Evolutionary conservation across 2,329 filamentous ascomycete genomes (phyloP), one percentile per base, ranked within the genome.

Genomic region (Colletotrichum brevisporum): DNA sequence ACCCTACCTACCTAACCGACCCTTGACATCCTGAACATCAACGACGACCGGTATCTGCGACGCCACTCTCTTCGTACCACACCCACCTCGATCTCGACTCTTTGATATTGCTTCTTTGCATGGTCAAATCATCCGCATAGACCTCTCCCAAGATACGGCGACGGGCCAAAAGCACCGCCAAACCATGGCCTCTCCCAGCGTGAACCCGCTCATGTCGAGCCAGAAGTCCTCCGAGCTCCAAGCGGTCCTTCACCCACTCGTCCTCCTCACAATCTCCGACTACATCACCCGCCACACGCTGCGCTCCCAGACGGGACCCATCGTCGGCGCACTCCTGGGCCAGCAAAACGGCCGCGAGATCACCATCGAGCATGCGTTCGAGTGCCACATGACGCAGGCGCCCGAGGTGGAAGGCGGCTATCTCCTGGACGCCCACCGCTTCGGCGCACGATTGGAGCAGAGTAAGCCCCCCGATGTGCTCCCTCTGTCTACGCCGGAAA

Each of bases 181-280:
- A 36, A 81, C 55, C 61, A 91, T 90, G 87, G 83, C 84, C 66
- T 80, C 83, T 70, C 72, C 78, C 69, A 72, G 69, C 68, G 62
- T 72, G 73, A 91, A 90, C 74, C 83, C 89, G 61, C 85, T 93
- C 71, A 78, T 94, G 54, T 93, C 91, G 6, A 86, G 85, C 67
- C 86, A 90, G 75, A 92, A 90, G 80, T 86, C 89, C 73, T 87
- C 88, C 50, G 93, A 96, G 80, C 89, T 97, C 52, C 91, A 94
- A 72, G 90, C 94, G 64, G 90, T 94, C 74, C 89, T 99, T 18
- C 96, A 99, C 77, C 96, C 96, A 27, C 91, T 99, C 56, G 95
- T 97, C 60, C 92, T 98, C 73, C 93, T 99, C 82, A 97, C 93
- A 73, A 96, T 99, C 76, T 97, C 95, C 74, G 96, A 99, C 81